Percentiles rank a stretch among this genome's conserved stretches.
phyloP scores from a whole-genome alignment of 345 rosid species.

The Sapria himalayana region DNA sequence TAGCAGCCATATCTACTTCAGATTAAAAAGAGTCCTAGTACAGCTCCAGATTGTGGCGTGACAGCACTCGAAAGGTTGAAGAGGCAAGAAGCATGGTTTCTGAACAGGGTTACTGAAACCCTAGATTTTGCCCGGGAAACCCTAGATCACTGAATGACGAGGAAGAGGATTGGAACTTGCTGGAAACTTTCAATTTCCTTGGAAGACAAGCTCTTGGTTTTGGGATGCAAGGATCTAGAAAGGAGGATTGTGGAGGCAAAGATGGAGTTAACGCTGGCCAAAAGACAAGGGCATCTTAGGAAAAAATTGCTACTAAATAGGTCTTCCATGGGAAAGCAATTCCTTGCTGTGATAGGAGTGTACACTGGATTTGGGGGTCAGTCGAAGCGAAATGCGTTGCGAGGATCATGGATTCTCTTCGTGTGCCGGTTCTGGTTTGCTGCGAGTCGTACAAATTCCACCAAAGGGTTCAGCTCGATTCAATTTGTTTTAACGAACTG shows the following conservation, averaged over 20 bases:
- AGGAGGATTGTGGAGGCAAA: conserved; percentile 71
- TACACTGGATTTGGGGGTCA: conserved; percentile 90
- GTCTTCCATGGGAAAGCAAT: conserved; percentile 30
- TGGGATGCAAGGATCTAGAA: conserved; percentile 58
- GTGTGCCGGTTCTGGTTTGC: conserved; percentile 74
- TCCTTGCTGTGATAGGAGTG: conserved; percentile 86
- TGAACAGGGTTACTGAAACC: no score
- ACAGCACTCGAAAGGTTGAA: no score
- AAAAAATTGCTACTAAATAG: conserved; percentile 19
- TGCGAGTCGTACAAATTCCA: conserved; percentile 96
- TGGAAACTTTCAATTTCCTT: no score
- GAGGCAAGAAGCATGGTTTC: no score
- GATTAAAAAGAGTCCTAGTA: no score
- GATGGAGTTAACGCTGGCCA: conserved; percentile 88
- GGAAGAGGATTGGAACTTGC: no score
- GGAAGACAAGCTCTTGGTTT: no score
- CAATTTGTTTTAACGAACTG: conserved; percentile 85
- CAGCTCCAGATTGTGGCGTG: no score
- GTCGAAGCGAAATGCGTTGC: conserved; percentile 44
- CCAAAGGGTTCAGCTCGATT: conserved; percentile 88
- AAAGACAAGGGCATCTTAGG: conserved; percentile 71
- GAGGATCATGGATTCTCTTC: conserved; percentile 94
- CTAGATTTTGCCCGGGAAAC: no score
- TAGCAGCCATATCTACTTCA: no score
- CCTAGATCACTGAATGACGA: no score